These are phyloP conservation scores for Pouteria campechiana DNA, from an alignment of 179 eudicot species.

Conservation along the genomic window DNA sequence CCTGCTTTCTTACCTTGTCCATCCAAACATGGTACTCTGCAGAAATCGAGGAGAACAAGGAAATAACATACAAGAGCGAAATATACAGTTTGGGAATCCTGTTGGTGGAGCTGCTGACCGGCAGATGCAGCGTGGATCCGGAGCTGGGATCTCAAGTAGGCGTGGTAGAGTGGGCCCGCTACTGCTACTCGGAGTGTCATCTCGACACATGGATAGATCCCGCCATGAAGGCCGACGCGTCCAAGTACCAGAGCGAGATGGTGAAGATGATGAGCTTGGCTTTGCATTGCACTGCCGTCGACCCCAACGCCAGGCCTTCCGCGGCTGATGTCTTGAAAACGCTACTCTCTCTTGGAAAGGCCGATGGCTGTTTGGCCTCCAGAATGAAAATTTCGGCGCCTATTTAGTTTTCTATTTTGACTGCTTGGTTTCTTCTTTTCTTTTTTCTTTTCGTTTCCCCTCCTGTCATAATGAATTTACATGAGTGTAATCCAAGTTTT, in stretches of 20 bases:
- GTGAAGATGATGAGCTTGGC: conserved; percentile 76
- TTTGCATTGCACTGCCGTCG: conserved; percentile 57
- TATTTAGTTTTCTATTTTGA: no score
- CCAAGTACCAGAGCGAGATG: conserved; percentile 31
- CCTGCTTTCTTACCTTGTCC: not conserved
- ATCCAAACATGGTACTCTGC: conserved; percentile 14
- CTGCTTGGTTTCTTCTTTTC: no score
- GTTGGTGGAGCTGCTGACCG: conserved; percentile 63
- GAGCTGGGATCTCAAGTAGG: conserved; percentile 39
- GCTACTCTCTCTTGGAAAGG: no score
- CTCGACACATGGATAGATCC: conserved; percentile 77
- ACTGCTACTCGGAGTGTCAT: conserved; percentile 82
- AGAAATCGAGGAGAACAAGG: conserved; percentile 49
- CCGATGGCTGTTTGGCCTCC: no score
- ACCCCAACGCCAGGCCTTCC: conserved; percentile 52
- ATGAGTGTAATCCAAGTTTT: no score
- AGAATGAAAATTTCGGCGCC: no score
- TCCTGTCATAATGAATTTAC: no score
- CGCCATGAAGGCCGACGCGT: conserved; percentile 12
- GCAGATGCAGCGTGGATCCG: conserved; percentile 34
- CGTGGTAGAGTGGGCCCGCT: conserved; percentile 65
- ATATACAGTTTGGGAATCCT: conserved; percentile 65
- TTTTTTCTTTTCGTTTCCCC: no score
- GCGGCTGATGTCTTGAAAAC: conserved; percentile 48
- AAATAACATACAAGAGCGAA: conserved; percentile 55